phyloP scores from a whole-genome alignment of 2,329 filamentous ascomycete species.

The Colletotrichum graminicola region DNA sequence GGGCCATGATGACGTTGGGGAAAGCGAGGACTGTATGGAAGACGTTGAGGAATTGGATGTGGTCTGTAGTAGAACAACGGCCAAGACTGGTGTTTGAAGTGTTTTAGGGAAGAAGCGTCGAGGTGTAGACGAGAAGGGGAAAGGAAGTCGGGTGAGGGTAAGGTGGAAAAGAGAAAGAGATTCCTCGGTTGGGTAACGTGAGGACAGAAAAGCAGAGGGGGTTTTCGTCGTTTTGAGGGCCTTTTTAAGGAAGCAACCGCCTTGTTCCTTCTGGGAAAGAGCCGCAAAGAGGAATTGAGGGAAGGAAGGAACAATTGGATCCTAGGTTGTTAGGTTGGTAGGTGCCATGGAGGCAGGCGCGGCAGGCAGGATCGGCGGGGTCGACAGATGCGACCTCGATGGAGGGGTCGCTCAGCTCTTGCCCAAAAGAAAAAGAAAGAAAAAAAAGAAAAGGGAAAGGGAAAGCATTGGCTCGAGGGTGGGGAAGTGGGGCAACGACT shows the following conservation, averaged over 20 bases:
- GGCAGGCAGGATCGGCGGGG: slow-evolving; percentile 31
- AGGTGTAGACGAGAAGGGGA: neutral
- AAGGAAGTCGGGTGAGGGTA: neutral
- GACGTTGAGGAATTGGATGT: neutral
- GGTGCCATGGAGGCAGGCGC: neutral
- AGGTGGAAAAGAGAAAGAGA: slow-evolving; percentile 27
- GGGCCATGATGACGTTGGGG: slow-evolving; percentile 52
- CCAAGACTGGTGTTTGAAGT: neutral
- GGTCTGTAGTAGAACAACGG: neutral
- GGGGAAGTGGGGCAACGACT: slow-evolving; percentile 13
- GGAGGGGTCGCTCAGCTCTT: slow-evolving; percentile 24
- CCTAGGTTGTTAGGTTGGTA: neutral
- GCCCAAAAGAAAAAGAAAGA: neutral
- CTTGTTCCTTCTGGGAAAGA: slow-evolving; percentile 10
- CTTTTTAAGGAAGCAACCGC: neutral
- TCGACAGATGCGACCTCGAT: neutral
- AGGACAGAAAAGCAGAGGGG: neutral
- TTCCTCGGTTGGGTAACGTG: slow-evolving; percentile 18
- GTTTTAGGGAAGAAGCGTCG: neutral
- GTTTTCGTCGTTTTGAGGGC: neutral
- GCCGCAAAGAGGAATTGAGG: slow-evolving; percentile 22
- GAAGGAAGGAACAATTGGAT: slow-evolving; percentile 12
- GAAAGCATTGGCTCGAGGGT: slow-evolving; percentile 5
- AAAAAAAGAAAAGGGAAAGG: slow-evolving; percentile 10
- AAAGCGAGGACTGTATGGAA: slow-evolving; percentile 20